These are phyloP conservation scores for Debaryomyces prosopidis DNA, from an alignment of 805 yeast genomes.

Conservation along the genomic window DNA sequence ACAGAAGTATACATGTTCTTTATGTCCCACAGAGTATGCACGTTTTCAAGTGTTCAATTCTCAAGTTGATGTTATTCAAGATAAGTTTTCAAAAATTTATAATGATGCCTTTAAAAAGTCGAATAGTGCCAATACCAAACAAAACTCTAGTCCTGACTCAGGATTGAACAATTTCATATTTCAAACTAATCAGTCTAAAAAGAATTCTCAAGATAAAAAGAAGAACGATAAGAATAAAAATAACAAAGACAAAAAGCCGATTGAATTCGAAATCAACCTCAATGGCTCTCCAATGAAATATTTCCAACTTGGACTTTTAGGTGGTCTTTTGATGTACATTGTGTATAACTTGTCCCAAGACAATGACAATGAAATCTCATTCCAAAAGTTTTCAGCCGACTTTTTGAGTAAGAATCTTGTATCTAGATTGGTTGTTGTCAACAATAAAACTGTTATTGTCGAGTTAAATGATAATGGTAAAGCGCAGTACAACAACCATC, in stretches of 20 bases:
- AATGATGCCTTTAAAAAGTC: conserved; percentile 3
- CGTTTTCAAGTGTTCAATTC: conserved; percentile 12
- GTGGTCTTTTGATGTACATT: conserved; percentile 26
- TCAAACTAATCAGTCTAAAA: conserved; percentile 3
- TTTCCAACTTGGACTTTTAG: conserved; percentile 33
- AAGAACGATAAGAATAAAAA: conserved; percentile 12
- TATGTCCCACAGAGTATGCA: conserved; percentile 30
- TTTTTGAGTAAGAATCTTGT: conserved; percentile 80
- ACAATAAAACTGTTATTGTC: conserved; percentile 73
- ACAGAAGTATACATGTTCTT: conserved; percentile 19
- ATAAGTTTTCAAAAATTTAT: conserved; percentile 6
- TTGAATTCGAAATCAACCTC: conserved; percentile 26
- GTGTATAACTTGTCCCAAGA: conserved; percentile 20
- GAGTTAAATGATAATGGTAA: conserved; percentile 63
- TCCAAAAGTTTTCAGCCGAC: conserved; percentile 84
- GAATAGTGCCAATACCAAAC: neutral
- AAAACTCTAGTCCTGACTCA: neutral
- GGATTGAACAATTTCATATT: conserved; percentile 8
- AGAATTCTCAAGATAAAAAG: conserved; percentile 7
- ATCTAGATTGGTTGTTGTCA: conserved; percentile 68
- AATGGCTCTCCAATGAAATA: conserved; percentile 21
- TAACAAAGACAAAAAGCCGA: conserved; percentile 10
- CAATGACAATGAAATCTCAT: conserved; percentile 60
- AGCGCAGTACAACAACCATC: conserved; percentile 36
- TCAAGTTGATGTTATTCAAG: conserved; percentile 10